Conservation (phyloP, 306 rosid genomes). For the Acacia confusa region DNA sequence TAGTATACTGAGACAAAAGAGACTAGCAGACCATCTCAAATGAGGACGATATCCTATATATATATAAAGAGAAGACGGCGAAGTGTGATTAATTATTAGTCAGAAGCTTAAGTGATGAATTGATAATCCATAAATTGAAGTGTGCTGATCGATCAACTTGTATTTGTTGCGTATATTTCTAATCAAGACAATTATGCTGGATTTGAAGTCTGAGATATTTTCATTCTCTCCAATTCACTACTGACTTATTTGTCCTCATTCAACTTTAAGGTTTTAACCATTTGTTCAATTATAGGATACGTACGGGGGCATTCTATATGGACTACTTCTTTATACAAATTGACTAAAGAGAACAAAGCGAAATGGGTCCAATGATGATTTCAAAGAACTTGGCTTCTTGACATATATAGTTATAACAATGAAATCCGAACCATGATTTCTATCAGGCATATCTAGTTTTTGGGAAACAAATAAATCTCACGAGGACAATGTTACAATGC, state of each 20-base stretch:
- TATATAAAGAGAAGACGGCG: not conserved
- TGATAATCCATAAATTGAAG: not conserved
- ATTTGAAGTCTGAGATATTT: not conserved
- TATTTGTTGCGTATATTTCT: not conserved
- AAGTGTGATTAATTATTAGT: not conserved
- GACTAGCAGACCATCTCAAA: not conserved
- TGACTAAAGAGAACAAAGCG: not conserved
- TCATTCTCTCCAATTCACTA: not conserved
- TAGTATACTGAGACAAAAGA: not conserved
- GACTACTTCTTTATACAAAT: not conserved
- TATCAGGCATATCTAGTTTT: not conserved
- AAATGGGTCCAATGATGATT: not conserved
- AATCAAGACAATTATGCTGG: not conserved
- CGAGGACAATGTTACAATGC: not conserved
- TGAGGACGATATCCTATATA: not conserved
- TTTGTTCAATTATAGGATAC: not conserved
- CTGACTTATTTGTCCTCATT: not conserved
- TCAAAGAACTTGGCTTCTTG: not conserved
- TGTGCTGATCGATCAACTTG: not conserved
- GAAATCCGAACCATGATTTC: not conserved
- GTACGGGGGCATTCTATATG: not conserved
- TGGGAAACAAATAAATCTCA: not conserved
- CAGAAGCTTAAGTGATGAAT: not conserved
- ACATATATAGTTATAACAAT: not conserved
- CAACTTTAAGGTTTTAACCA: not conserved